These are phyloP conservation scores for Blastomyces gilchristii DNA, from an alignment of 2,329 filamentous ascomycete species.

Conservation along the genomic window DNA sequence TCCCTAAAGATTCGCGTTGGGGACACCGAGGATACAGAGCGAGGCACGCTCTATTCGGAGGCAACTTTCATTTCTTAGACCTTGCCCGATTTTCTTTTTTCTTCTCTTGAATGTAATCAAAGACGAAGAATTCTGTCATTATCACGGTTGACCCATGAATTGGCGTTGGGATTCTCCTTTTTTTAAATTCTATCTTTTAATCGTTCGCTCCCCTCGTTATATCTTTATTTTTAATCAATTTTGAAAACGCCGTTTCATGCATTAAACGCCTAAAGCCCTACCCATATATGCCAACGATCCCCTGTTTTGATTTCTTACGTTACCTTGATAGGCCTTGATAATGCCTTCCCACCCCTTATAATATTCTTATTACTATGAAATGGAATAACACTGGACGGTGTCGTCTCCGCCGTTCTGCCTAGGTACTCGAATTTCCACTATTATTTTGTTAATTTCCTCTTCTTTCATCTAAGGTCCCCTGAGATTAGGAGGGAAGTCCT, in stretches of 20 bases:
- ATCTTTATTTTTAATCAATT: background rate
- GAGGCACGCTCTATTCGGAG: slow-evolving; percentile 73
- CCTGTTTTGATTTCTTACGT: background rate
- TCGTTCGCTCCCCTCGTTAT: background rate
- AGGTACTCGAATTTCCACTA: background rate
- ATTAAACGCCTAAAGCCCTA: background rate
- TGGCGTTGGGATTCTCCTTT: slow-evolving; percentile 15
- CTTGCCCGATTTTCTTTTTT: background rate
- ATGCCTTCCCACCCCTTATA: background rate
- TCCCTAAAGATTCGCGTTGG: slow-evolving; percentile 76
- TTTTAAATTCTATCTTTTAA: background rate
- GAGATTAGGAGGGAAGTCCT: background rate
- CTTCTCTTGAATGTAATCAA: slow-evolving; percentile 14
- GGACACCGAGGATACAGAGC: slow-evolving; percentile 65
- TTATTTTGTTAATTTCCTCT: background rate
- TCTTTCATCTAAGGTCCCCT: background rate
- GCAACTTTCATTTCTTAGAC: slow-evolving; percentile 82
- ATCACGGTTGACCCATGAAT: slow-evolving; percentile 15
- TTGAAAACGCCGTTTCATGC: background rate
- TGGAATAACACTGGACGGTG: slow-evolving; percentile 2
- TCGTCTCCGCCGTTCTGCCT: background rate
- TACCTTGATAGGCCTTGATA: background rate
- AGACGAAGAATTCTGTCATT: slow-evolving; percentile 21
- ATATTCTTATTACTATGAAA: slow-evolving; percentile 1
- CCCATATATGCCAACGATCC: background rate